Evolutionary conservation across 2,329 filamentous ascomycete genomes (phyloP).

Genomic region (Drechmeria coniospora): DNA sequence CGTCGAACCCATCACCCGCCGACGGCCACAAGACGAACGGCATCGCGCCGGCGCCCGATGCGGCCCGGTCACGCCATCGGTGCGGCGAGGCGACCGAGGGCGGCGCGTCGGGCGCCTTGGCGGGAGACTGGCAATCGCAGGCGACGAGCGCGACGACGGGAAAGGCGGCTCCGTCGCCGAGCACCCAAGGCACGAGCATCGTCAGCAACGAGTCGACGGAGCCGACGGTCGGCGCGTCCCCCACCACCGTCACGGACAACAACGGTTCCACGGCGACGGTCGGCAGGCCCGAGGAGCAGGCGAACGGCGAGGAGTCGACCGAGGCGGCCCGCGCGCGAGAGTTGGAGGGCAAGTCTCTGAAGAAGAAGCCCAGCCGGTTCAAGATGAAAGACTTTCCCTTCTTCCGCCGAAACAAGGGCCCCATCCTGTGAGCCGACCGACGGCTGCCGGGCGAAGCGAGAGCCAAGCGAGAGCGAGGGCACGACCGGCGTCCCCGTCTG

Average conservation of each 20-base stretch:
- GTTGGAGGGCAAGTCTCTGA: conserved; percentile 33
- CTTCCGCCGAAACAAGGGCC: conserved; percentile 36
- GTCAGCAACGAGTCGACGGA: conserved; percentile 44
- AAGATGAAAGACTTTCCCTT: conserved; percentile 45
- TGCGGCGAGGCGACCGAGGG: conserved; percentile 48
- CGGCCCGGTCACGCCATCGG: too few relatives aligned
- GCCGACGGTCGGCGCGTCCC: conserved; percentile 27
- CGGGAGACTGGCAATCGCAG: conserved; percentile 47
- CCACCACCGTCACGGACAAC: conserved; percentile 18
- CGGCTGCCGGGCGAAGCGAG: conserved; percentile 18
- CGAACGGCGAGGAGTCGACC: conserved; percentile 15
- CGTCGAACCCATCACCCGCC: too few relatives aligned
- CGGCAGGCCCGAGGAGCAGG: conserved; percentile 10
- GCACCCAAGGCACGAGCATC: conserved; percentile 50
- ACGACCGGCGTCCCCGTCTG: too few relatives aligned
- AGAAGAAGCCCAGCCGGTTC: conserved; percentile 49
- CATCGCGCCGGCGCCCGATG: too few relatives aligned
- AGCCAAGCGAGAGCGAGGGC: conserved; percentile 18
- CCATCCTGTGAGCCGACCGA: conserved; percentile 16
- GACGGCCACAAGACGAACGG: too few relatives aligned
- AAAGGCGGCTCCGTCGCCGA: conserved; percentile 49
- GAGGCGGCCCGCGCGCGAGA: conserved; percentile 28
- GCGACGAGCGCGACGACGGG: conserved; percentile 47
- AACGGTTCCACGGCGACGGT: conserved; percentile 12
- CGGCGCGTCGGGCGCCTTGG: conserved; percentile 35